These are phyloP conservation scores for Apiosordaria backusii DNA, from an alignment of 495 filamentous ascomycete genomes.

Conservation along the genomic window DNA sequence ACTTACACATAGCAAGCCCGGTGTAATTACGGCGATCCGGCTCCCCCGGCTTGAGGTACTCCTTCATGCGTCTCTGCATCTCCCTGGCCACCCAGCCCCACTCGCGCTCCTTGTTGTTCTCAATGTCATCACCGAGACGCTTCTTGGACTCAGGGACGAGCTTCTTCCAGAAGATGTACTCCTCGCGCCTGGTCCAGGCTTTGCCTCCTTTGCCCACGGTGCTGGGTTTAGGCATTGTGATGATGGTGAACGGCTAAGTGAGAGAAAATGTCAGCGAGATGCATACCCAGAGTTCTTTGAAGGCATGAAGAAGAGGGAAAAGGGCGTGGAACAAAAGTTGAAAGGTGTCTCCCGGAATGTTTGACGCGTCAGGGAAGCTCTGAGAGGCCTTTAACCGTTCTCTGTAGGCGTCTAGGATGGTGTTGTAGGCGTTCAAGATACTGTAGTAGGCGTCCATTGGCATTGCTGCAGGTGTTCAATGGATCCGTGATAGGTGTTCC, in stretches of 20 bases:
- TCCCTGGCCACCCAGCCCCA: slow-evolving; percentile 33
- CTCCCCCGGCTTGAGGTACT: not conserved
- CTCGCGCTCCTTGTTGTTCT: slow-evolving; percentile 20
- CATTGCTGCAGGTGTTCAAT: not conserved
- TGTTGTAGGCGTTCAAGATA: not conserved
- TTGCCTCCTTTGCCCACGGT: slow-evolving; percentile 29
- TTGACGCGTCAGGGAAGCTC: no score
- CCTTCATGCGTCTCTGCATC: slow-evolving; percentile 35
- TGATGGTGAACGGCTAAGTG: not conserved
- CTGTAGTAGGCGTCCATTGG: not conserved
- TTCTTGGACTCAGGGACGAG: slow-evolving; percentile 39
- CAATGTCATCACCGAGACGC: slow-evolving; percentile 28
- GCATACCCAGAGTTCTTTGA: not conserved
- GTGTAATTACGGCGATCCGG: slow-evolving; percentile 35
- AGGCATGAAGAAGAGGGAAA: not conserved
- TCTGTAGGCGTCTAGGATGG: not conserved
- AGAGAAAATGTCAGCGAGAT: not conserved
- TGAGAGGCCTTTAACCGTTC: not conserved
- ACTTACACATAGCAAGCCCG: slow-evolving; percentile 39
- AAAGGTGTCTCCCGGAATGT: not conserved
- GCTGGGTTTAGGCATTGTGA: not conserved
- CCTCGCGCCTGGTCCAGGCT: slow-evolving; percentile 39
- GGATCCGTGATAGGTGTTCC: not conserved
- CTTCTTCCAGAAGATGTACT: slow-evolving; percentile 38
- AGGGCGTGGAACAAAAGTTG: not conserved